Evolutionary conservation across 192 early-diverging fungal species (phyloP), one percentile per base, ranked within the genome.

Genomic region (Phycomyces blakesleeanus): DNA sequence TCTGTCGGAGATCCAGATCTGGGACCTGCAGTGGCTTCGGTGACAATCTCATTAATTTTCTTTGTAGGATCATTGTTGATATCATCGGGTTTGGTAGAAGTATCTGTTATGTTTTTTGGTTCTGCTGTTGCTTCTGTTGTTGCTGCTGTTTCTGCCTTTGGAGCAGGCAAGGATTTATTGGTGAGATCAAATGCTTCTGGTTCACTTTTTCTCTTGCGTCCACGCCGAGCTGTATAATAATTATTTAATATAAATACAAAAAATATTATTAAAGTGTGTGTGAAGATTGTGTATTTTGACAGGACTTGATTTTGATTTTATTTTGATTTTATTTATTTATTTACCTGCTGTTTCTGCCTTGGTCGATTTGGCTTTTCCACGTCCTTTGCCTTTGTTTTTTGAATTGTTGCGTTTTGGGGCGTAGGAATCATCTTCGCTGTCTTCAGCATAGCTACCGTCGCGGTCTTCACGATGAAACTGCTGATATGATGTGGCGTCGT

Each of bases 361-460:
- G n/a, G 39, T 55, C 24, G 25, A 29, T 34, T 34, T 11, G 14
- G 21, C 27, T 53, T 12, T 59, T 18, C 59, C 47, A 10, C 61
- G 56, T 40, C 57, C 21, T 34, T 57, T 60, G 38, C 52, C 59
- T 39, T 47, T 68, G 41, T 57, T 44, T 20, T 29, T 42, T 38
- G 47, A 29, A 34, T 51, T 51, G 24, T 47, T n/a, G 8, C 41
- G 10, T 25, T 51, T 40, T 51, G 50, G 14, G 9, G 52, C 16
- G 40, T 56, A 22, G 25, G 34, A 20, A 34, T 34, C 25, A 58
- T 87, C 84, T 12, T 54, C 72, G 11, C 72, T 64, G 50, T 85
- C 79, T 11, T 85, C 76, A 26, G 77, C 77, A 27, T 83, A 79
- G 16, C 72, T 78, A 37, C 78, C 76, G 50, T 79, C 78, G 38